Conservation (phyloP, 2,329 filamentous ascomycete species). For the Cordyceps farinosa region DNA sequence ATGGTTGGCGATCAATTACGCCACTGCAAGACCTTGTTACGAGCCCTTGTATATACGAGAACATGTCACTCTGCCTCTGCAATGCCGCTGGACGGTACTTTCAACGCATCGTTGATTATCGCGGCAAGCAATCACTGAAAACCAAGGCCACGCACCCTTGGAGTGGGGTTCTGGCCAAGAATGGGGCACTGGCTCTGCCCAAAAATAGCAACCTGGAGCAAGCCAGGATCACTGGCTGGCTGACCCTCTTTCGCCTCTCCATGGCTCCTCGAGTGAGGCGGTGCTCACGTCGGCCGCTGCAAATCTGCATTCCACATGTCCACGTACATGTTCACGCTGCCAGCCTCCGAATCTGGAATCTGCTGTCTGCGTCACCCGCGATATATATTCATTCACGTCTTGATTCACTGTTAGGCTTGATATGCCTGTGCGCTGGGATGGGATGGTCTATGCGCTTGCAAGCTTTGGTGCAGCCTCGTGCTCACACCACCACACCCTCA, state of each 20-base stretch:
- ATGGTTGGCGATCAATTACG: conserved; percentile 5
- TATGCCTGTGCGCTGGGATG: not conserved
- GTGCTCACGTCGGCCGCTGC: not conserved
- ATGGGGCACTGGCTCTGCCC: not conserved
- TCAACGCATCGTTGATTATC: not conserved
- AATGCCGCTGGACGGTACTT: not conserved
- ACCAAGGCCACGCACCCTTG: not conserved
- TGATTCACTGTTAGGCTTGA: not conserved
- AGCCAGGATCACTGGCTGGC: not conserved
- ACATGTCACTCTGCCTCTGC: not conserved
- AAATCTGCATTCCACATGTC: not conserved
- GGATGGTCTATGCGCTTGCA: not conserved
- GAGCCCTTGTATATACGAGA: not conserved
- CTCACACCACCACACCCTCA: not conserved
- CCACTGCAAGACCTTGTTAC: not conserved
- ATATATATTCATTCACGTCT: too few species aligned
- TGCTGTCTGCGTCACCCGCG: too few species aligned
- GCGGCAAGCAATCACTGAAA: not conserved
- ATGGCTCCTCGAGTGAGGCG: conserved; percentile 11
- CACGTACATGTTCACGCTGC: not conserved
- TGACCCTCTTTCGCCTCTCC: not conserved
- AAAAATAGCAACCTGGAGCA: conserved; percentile 14
- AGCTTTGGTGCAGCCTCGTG: not conserved
- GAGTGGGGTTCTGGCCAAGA: not conserved
- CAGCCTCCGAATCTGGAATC: not conserved